Evolutionary conservation across 805 yeast species (phyloP), one percentile per base, ranked within the genome.

Genomic region (Candida mattraensis): DNA sequence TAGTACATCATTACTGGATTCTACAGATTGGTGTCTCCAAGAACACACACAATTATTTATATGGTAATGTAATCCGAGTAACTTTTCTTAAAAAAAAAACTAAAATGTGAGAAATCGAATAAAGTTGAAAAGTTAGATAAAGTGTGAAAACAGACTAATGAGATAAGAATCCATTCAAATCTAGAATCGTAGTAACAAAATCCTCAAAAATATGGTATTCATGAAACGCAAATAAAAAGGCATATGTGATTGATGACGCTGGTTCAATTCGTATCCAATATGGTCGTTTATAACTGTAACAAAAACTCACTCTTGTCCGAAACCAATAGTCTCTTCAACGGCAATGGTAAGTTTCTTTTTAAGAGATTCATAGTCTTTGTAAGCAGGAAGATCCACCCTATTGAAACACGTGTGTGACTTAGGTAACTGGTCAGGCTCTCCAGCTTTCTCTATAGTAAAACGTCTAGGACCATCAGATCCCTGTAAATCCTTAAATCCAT

Each of bases 401-500:
- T 93, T 93, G 78, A 93, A 93, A 74, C 99, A 91, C 2, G 99
- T 93, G 61, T 93, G 99, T 7, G 96, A 87, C 64, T 93, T 93
- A 28, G 99, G 99, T 54, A 93, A 68, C 67, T 89, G 96, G 55
- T 80, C 82, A 21, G 83, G 57, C 61, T 91, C 98, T 40, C 99
- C 99, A 7, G 98, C 98, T 63, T 89, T 89, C 63, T 93, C 99
- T 61, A 93, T 91, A 5, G 99, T 93, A 64, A 93, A 93, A 60
- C 98, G 79, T 74, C 99, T 85, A 35, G 99, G 99, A 40, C 99
- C 99, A 67, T 93, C 99, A 16, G 95, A 85, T 48, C 99, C 99
- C 67, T 93, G 99, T 53, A 93, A 73, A 65, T 93, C 99, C 64
- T 93, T 93, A 74, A 93, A 93, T 25, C 99, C 99, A 64, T 91